Percentiles rank a stretch among this genome's conserved stretches.
Conservation (phyloP, 2,329 filamentous ascomycete genomes). For the Bipolaris cookei region DNA sequence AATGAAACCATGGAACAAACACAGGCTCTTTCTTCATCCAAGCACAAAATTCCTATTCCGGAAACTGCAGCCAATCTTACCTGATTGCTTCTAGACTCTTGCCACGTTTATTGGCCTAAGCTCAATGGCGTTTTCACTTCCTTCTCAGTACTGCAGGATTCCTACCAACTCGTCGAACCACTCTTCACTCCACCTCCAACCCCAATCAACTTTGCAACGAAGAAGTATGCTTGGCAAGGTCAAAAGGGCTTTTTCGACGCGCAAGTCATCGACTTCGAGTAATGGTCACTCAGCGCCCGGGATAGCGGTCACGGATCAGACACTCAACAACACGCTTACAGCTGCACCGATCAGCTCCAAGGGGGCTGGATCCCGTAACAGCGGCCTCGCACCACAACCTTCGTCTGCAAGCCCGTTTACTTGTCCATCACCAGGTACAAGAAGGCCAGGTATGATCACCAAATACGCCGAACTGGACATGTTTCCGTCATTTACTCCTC, state of each 20-base stretch:
- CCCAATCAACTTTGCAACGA: constrained; percentile 3
- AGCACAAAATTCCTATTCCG: not conserved
- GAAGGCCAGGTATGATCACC: constrained; percentile 47
- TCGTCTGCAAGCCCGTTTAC: constrained; percentile 26
- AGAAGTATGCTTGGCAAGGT: constrained; percentile 22
- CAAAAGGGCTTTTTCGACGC: constrained; percentile 24
- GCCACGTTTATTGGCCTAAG: constrained; percentile 4
- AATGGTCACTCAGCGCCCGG: constrained; percentile 7
- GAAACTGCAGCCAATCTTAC: not conserved
- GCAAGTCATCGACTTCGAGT: constrained; percentile 18
- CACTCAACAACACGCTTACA: constrained; percentile 1
- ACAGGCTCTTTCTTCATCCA: not conserved
- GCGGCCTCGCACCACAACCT: constrained; percentile 26
- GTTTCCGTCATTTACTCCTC: not conserved
- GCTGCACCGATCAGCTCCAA: constrained; percentile 13
- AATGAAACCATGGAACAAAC: not conserved
- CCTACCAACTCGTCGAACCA: constrained; percentile 4
- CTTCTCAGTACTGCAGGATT: constrained; percentile 6
- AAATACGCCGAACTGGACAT: not conserved
- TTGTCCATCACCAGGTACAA: constrained; percentile 41
- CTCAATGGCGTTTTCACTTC: constrained; percentile 23
- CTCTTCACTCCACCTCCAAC: constrained; percentile 4
- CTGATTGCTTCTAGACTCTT: not conserved
- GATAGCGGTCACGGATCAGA: constrained; percentile 8
- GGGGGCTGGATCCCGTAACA: constrained; percentile 17